phyloP scores from a whole-genome alignment of 257 asterid genomes.

The Solanum piurae region DNA sequence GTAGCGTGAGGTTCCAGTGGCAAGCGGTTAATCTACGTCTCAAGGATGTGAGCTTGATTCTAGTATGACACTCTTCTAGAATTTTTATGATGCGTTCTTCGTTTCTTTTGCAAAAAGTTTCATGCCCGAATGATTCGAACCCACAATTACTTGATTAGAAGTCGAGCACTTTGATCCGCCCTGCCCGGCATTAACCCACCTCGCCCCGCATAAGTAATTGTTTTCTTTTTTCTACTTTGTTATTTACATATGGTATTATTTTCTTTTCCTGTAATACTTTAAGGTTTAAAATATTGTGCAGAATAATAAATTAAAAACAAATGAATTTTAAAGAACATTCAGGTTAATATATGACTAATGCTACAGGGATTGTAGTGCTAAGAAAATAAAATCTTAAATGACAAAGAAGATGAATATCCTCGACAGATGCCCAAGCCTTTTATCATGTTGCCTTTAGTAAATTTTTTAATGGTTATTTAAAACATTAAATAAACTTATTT shows the following conservation, averaged over 20 bases:
- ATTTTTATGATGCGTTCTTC: background rate
- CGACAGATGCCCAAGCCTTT: background rate
- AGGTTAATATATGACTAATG: background rate
- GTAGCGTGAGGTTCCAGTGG: background rate
- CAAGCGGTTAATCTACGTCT: background rate
- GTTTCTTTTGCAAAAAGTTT: background rate
- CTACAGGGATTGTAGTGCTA: background rate
- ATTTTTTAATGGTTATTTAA: background rate
- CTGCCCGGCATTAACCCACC: background rate
- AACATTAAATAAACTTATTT: background rate
- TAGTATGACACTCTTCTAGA: background rate
- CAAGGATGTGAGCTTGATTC: background rate
- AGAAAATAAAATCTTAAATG: background rate
- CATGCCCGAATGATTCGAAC: background rate
- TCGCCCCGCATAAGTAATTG: background rate
- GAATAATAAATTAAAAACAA: background rate
- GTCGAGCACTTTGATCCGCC: background rate
- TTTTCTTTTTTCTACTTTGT: background rate
- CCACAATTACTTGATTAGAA: background rate
- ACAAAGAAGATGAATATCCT: background rate
- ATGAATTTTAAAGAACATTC: background rate
- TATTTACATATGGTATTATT: background rate
- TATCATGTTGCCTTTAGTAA: background rate
- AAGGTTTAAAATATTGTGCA: background rate
- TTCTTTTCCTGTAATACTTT: background rate